A percentile compares a stretch with the other conserved stretches of the same genome.
Conservation (phyloP, 805 yeast genomes). For the Alloascoidea africana region DNA sequence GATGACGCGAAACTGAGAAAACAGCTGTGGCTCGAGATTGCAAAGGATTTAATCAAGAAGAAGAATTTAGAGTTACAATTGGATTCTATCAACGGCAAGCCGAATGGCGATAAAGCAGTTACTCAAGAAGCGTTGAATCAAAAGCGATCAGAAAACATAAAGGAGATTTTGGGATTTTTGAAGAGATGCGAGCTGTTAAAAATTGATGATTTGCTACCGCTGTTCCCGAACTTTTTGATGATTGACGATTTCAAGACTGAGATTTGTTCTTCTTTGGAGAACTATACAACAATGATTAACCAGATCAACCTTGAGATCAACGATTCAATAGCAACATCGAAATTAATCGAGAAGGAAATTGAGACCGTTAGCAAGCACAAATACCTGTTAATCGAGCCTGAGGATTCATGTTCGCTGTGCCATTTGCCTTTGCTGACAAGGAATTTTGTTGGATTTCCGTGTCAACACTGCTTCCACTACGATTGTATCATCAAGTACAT, state of each 20-base stretch:
- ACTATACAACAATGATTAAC: slow-evolving; percentile 50
- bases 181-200: slow-evolving; percentile 35
- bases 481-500: slow-evolving; percentile 66
- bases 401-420: slow-evolving; percentile 69
- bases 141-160: slow-evolving; percentile 4
- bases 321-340: slow-evolving; percentile 45
- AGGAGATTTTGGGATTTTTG: slow-evolving; percentile 10
- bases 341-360: slow-evolving; percentile 46
- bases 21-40: slow-evolving; percentile 58
- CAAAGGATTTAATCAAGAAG: slow-evolving; percentile 27
- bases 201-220: slow-evolving; percentile 70
- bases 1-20: slow-evolving; percentile 40
- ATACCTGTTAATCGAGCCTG: slow-evolving; percentile 62
- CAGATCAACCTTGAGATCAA: slow-evolving; percentile 62
- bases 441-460: slow-evolving; percentile 72
- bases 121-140: slow-evolving; percentile 6
- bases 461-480: slow-evolving; percentile 79
- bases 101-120: slow-evolving; percentile 9
- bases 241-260: slow-evolving; percentile 78
- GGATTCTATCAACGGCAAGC: slow-evolving; percentile 7
- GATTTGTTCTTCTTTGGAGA: slow-evolving; percentile 63
- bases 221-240: slow-evolving; percentile 72
- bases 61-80: slow-evolving; percentile 11
- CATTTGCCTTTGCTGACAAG: slow-evolving; percentile 52
- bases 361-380: slow-evolving; percentile 28